A percentile compares a stretch with the other conserved stretches of the same genome.
These are phyloP conservation scores for Heteromeles arbutifolia DNA, from an alignment of 306 rosid species.

Conservation along the genomic window DNA sequence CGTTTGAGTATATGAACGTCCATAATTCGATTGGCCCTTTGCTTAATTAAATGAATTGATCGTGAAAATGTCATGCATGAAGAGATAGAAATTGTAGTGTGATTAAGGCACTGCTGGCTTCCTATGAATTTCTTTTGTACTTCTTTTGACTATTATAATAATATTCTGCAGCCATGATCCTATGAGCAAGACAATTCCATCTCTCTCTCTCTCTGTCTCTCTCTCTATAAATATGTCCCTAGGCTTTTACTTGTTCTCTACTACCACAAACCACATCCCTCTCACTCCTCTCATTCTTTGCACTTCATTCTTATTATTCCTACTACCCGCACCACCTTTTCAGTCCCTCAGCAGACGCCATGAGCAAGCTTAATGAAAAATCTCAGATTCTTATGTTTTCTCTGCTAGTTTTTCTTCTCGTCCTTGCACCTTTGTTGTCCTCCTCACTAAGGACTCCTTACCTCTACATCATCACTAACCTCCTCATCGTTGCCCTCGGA, in stretches of 20 bases:
- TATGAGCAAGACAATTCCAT: neutral
- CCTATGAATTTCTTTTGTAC: neutral
- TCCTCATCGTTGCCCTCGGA: conserved; percentile 61
- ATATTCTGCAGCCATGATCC: neutral
- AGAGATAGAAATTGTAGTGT: neutral
- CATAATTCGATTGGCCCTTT: neutral
- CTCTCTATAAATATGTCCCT: conserved; percentile 32
- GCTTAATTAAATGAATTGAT: neutral
- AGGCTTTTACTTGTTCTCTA: conserved; percentile 15
- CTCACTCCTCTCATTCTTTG: conserved; percentile 5
- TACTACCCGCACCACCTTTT: neutral
- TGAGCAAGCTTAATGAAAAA: conserved; percentile 36
- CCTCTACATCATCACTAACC: conserved; percentile 56
- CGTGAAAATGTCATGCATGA: neutral
- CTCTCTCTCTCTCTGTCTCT: neutral
- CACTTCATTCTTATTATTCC: conserved; percentile 1
- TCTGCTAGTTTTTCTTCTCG: conserved; percentile 47
- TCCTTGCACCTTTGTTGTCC: conserved; percentile 53
- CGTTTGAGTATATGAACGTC: neutral
- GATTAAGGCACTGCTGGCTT: neutral
- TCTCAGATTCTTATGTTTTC: conserved; percentile 48
- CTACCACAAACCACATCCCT: conserved; percentile 11
- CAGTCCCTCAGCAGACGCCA: conserved; percentile 10
- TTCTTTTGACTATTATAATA: neutral
- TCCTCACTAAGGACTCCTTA: conserved; percentile 49